Percentiles rank a stretch among this genome's conserved stretches.
Conservation (phyloP, 192 early-diverging fungal species). For the Chytriomyces confervae region DNA sequence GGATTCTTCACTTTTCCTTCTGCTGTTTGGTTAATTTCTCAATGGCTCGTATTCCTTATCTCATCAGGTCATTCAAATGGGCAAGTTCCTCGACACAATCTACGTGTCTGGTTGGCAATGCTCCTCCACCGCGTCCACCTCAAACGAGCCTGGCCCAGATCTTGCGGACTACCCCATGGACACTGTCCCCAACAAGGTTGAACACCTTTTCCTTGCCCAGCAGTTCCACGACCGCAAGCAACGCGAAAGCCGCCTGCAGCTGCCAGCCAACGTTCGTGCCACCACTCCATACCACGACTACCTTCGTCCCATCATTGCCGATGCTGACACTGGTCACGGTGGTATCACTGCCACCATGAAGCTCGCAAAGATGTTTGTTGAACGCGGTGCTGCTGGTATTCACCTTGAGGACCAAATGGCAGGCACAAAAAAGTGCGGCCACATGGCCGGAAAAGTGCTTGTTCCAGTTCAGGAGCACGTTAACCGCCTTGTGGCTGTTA, state of each 20-base stretch:
- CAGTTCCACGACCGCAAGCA: constrained; percentile 97
- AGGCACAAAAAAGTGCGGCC: constrained; percentile 98
- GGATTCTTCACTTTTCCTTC: neutral
- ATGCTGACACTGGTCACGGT: constrained; percentile 98
- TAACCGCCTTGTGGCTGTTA: constrained; percentile 91
- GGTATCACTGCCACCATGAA: constrained; percentile 98
- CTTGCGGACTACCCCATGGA: constrained; percentile 98
- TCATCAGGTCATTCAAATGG: constrained; percentile 92
- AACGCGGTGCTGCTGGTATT: constrained; percentile 94
- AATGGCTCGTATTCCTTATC: neutral
- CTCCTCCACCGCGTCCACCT: constrained; percentile 91
- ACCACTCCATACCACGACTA: constrained; percentile 81
- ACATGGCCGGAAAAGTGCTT: constrained; percentile 98
- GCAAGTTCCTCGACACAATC: constrained; percentile 93
- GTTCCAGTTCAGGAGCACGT: constrained; percentile 98
- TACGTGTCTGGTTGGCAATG: constrained; percentile 99
- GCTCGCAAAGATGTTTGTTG: constrained; percentile 96
- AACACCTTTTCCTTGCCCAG: constrained; percentile 97
- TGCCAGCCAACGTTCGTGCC: constrained; percentile 70
- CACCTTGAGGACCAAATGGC: constrained; percentile 94
- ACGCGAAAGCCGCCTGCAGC: constrained; percentile 81
- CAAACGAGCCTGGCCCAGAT: constrained; percentile 97
- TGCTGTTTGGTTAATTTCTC: neutral
- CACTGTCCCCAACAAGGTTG: constrained; percentile 96
- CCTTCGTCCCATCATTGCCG: constrained; percentile 94